Percentiles rank a stretch among this genome's conserved stretches.
phyloP scores from a whole-genome alignment of 345 rosid genomes.

The Sonneratia alba region DNA sequence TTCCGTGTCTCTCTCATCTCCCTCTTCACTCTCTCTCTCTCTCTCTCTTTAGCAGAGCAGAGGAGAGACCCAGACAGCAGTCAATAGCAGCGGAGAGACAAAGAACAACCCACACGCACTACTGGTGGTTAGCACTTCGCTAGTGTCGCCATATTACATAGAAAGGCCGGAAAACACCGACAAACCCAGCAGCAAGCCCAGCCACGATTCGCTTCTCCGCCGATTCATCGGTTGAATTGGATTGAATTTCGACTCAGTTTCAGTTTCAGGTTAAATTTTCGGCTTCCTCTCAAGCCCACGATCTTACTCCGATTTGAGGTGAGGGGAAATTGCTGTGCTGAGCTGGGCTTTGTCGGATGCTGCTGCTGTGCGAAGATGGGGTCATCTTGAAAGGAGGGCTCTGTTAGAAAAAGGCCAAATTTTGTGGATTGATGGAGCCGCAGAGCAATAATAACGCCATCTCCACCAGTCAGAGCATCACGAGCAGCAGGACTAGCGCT shows the following conservation, averaged over 20 bases:
- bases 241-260: neutral
- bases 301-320: neutral
- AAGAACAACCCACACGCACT: constrained; percentile 29
- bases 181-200: neutral
- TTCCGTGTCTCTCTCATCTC: constrained; percentile 7
- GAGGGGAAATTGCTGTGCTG: too few relatives aligned
- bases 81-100: constrained; percentile 21
- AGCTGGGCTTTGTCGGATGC: neutral
- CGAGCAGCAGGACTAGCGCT: constrained; percentile 10
- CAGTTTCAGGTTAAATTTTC: neutral
- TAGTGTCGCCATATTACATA: neutral
- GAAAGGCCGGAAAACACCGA: too few relatives aligned
- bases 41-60: constrained; percentile 3
- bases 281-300: neutral
- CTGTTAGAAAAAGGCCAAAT: neutral
- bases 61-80: constrained; percentile 13
- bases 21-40: constrained; percentile 8
- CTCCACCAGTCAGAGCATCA: constrained; percentile 1
- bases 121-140: constrained; percentile 6
- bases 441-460: constrained; percentile 16
- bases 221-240: neutral
- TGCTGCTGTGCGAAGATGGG: neutral
- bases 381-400: neutral
- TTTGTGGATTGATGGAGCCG: constrained; percentile 17
- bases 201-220: neutral